Percentiles rank a stretch among this genome's conserved stretches.
Evolutionary conservation across 176 grass and related monocot genomes (phyloP).

Genomic region (Zizania latifolia): DNA sequence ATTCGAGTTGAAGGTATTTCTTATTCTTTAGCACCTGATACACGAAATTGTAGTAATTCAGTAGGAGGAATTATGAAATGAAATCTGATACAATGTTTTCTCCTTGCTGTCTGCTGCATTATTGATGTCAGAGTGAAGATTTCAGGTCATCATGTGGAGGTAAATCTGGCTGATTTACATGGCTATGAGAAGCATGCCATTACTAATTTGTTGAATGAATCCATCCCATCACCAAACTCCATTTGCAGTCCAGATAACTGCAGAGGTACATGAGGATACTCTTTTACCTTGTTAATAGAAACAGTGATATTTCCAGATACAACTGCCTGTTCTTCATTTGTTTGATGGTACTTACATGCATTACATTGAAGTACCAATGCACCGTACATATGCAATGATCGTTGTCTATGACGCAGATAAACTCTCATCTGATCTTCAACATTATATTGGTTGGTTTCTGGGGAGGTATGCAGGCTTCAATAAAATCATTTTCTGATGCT

Average conservation of each 20-base stretch:
- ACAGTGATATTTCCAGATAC: background rate
- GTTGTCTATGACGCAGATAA: constrained; percentile 56
- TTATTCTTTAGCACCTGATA: background rate
- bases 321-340: background rate
- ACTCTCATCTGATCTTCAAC: constrained; percentile 54
- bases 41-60: background rate
- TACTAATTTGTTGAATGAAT: constrained; percentile 52
- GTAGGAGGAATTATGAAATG: background rate
- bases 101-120: too few species aligned
- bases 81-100: background rate
- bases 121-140: constrained; percentile 45
- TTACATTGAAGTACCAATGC: background rate
- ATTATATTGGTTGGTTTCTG: constrained; percentile 53
- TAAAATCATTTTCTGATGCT: constrained; percentile 60
- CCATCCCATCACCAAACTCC: constrained; percentile 23
- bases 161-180: constrained; percentile 60
- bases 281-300: background rate
- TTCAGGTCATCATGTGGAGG: constrained; percentile 58
- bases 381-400: constrained; percentile 30
- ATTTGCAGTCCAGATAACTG: constrained; percentile 31
- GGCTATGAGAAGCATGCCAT: constrained; percentile 65
- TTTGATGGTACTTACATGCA: background rate
- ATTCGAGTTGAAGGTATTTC: constrained; percentile 61
- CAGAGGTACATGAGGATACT: constrained; percentile 36
- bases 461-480: constrained; percentile 52